These are phyloP conservation scores for Cinchona pubescens DNA, from an alignment of 257 asterid species.

Conservation along the genomic window DNA sequence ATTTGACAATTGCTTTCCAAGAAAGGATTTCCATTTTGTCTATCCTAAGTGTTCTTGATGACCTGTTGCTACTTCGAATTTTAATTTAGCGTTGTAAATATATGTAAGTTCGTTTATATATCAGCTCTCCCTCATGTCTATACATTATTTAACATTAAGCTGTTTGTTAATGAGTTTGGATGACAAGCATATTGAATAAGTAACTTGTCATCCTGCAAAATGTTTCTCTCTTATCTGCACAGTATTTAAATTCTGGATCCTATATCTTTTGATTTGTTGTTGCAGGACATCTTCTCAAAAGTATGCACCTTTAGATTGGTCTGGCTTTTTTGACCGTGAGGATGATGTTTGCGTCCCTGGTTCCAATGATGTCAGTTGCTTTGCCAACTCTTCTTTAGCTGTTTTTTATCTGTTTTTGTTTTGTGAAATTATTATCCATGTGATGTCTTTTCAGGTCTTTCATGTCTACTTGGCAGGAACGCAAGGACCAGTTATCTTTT, in stretches of 20 bases:
- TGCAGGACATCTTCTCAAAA: slow-evolving; percentile 70
- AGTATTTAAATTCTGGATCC: not conserved
- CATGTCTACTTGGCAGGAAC: slow-evolving; percentile 80
- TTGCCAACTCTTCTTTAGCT: slow-evolving; percentile 17
- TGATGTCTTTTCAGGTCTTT: slow-evolving; percentile 60
- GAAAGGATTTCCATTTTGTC: no score
- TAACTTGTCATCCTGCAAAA: no score
- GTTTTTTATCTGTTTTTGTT: slow-evolving; percentile 9
- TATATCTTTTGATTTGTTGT: slow-evolving; percentile 12
- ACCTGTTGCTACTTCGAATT: not conserved
- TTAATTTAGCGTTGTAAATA: not conserved
- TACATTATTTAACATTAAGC: not conserved
- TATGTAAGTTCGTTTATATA: not conserved
- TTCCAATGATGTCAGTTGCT: slow-evolving; percentile 63
- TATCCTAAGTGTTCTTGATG: not conserved
- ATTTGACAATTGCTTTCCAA: not conserved
- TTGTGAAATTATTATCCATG: slow-evolving; percentile 20
- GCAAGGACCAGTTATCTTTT: slow-evolving; percentile 87
- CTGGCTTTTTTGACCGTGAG: slow-evolving; percentile 69
- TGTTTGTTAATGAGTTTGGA: not conserved
- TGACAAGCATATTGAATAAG: not conserved
- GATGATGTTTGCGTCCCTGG: slow-evolving; percentile 71
- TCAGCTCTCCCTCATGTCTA: not conserved
- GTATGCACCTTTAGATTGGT: slow-evolving; percentile 79
- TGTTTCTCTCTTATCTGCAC: not conserved